A percentile compares a stretch with the other conserved stretches of the same genome.
phyloP scores from a whole-genome alignment of 768 basidiomycete species.

The Lanmaoa rubissima region DNA sequence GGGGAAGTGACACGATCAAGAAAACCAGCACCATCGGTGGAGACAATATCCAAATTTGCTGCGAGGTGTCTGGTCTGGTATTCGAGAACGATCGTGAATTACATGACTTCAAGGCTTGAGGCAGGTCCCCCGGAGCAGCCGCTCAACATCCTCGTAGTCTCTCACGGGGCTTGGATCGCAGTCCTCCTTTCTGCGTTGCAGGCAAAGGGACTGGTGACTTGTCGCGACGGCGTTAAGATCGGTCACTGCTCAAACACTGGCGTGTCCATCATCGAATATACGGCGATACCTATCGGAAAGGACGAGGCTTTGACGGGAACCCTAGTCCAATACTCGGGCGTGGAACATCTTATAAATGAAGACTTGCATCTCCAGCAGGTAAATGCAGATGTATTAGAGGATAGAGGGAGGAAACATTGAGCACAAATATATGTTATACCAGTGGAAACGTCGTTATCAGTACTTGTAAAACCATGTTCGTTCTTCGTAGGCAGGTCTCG shows the following conservation, averaged over 20 bases:
- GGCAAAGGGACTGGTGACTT: slow-evolving; percentile 38
- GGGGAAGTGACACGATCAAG: slow-evolving; percentile 35
- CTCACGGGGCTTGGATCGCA: slow-evolving; percentile 66
- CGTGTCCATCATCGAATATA: slow-evolving; percentile 60
- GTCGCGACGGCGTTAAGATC: slow-evolving; percentile 31
- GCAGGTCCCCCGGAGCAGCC: slow-evolving; percentile 30
- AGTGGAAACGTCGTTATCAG: not conserved
- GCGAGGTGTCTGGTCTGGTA: slow-evolving; percentile 64
- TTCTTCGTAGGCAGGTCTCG: not conserved
- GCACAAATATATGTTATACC: slow-evolving; percentile 5
- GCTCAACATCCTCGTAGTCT: slow-evolving; percentile 51
- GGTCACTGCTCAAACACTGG: slow-evolving; percentile 28
- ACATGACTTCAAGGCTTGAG: slow-evolving; percentile 18
- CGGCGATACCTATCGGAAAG: slow-evolving; percentile 22
- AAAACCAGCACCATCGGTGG: slow-evolving; percentile 23
- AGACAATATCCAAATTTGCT: slow-evolving; percentile 37
- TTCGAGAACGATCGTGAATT: slow-evolving; percentile 42
- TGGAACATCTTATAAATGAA: slow-evolving; percentile 45
- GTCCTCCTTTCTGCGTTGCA: slow-evolving; percentile 49
- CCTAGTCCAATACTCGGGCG: slow-evolving; percentile 54
- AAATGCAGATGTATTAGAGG: slow-evolving; percentile 48
- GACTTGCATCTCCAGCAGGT: slow-evolving; percentile 35
- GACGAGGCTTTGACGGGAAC: slow-evolving; percentile 29
- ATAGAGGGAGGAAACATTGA: not conserved
- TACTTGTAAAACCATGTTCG: not conserved